Conservation (phyloP, 129 eudicot species). For the Escallonia herrerae region DNA sequence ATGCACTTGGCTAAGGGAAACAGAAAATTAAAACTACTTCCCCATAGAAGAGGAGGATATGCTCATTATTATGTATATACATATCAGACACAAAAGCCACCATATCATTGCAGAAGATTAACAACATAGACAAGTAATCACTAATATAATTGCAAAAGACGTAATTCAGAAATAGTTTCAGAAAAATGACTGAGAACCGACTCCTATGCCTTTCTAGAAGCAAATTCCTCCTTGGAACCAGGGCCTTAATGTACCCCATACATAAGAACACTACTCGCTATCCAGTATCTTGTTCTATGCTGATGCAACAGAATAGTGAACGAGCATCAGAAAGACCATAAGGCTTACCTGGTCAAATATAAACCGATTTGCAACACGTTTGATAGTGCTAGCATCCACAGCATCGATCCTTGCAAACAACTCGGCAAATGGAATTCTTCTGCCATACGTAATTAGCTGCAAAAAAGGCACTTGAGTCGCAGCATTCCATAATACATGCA, state of each 20-base stretch:
- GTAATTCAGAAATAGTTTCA: background rate
- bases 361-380: conserved; percentile 78
- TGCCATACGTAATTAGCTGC: conserved; percentile 83
- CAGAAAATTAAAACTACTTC: no score
- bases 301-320: background rate
- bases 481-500: background rate
- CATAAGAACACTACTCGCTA: no score
- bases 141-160: no score
- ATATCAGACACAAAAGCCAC: no score
- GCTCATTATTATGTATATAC: no score
- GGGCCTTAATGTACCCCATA: background rate
- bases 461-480: background rate
- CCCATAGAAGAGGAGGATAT: no score
- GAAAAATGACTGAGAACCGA: background rate
- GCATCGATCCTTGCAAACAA: conserved; percentile 84
- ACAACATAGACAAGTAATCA: no score
- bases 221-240: background rate
- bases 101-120: no score
- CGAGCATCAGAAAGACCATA: background rate
- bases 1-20: no score
- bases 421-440: conserved; percentile 84
- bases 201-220: background rate
- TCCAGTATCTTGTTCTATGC: background rate
- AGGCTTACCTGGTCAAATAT: conserved; percentile 61
- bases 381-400: conserved; percentile 65